Evolutionary conservation across 2,329 filamentous ascomycete genomes (phyloP).

Genomic region (Huntiella bhutanensis): DNA sequence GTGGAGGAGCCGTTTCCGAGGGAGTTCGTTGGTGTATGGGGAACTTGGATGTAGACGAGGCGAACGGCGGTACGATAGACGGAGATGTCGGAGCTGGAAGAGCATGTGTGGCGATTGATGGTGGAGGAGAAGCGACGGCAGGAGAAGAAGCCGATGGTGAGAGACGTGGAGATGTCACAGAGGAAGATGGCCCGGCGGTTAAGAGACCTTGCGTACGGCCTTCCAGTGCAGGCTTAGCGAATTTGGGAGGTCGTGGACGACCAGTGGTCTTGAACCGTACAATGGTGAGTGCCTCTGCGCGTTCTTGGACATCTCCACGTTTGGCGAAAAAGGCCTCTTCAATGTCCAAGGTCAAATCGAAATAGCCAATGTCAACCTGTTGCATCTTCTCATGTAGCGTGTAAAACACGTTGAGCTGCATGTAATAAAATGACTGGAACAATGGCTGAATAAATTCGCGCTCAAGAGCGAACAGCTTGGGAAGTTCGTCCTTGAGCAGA

Average conservation of each 20-base stretch:
- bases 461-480: constrained; percentile 76
- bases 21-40: constrained; percentile 19
- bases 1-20: constrained; percentile 42
- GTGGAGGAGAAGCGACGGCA: constrained; percentile 8
- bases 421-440: constrained; percentile 99
- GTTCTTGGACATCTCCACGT: constrained; percentile 71
- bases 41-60: constrained; percentile 6
- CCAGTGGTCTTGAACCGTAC: constrained; percentile 84
- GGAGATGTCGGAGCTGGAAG: constrained; percentile 16
- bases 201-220: constrained; percentile 31
- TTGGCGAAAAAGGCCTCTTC: constrained; percentile 82
- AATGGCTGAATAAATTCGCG: constrained; percentile 88
- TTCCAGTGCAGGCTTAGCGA: constrained; percentile 34
- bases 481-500: constrained; percentile 84
- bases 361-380: constrained; percentile 90
- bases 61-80: constrained; percentile 5
- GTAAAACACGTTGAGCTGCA: constrained; percentile 99
- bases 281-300: constrained; percentile 66
- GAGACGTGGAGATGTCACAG: background rate
- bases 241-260: constrained; percentile 40
- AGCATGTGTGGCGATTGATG: constrained; percentile 12
- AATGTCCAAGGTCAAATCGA: constrained; percentile 76
- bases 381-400: constrained; percentile 98
- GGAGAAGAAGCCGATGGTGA: constrained; percentile 13
- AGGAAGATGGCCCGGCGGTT: constrained; percentile 26